Percentiles rank a stretch among this genome's conserved stretches.
Evolutionary conservation across 352 stramenopile genomes (phyloP).

Genomic region (Pythium oligandrum): DNA sequence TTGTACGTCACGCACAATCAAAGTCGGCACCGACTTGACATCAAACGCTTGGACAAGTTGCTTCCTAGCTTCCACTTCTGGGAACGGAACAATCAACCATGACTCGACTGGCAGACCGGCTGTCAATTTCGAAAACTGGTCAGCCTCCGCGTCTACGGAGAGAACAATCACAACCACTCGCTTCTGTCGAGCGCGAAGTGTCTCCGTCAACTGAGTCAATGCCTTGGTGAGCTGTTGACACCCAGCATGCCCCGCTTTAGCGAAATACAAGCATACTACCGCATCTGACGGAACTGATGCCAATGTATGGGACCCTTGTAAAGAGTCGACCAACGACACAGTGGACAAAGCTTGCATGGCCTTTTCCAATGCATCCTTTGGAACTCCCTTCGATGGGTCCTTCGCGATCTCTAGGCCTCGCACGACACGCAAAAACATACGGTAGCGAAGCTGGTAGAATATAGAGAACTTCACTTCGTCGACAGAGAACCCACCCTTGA

Average conservation of each 20-base stretch:
- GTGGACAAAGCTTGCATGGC: conserved; percentile 53
- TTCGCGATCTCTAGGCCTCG: conserved; percentile 47
- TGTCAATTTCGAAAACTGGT: conserved; percentile 45
- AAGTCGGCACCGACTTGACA: conserved; percentile 45
- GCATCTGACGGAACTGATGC: conserved; percentile 39
- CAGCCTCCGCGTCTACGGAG: conserved; percentile 62
- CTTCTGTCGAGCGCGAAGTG: conserved; percentile 31
- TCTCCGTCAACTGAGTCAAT: conserved; percentile 43
- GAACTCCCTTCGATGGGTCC: conserved; percentile 45
- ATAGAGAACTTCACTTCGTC: conserved; percentile 65
- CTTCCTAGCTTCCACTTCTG: conserved; percentile 66
- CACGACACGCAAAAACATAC: conserved; percentile 53
- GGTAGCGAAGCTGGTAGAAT: conserved; percentile 66
- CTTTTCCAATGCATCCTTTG: conserved; percentile 40
- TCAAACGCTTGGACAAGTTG: conserved; percentile 63
- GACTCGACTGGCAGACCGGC: conserved; percentile 45
- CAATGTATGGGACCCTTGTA: conserved; percentile 67
- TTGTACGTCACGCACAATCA: conserved; percentile 55
- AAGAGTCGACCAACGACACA: conserved; percentile 63
- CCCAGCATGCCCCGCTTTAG: conserved; percentile 29
- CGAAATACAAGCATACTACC: conserved; percentile 79
- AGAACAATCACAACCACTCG: conserved; percentile 73
- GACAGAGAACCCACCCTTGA: conserved; percentile 46
- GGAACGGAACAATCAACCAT: conserved; percentile 73
- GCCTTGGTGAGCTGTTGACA: conserved; percentile 55